These are phyloP conservation scores for Pyricularia grisea DNA, from an alignment of 2,329 filamentous ascomycete species.

Conservation along the genomic window DNA sequence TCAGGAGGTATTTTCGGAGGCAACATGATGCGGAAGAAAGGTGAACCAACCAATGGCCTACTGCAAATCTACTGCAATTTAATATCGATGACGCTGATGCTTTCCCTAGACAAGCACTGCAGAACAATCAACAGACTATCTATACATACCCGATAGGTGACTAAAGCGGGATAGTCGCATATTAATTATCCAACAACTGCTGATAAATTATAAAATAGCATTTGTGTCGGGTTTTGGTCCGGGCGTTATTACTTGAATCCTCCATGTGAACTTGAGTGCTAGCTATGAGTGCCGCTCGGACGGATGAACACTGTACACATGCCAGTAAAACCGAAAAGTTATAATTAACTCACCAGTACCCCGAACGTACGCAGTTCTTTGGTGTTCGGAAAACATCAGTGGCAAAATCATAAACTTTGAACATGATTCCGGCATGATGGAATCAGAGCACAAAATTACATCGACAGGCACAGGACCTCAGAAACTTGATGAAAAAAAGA, in stretches of 20 bases:
- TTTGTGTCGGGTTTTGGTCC: not conserved
- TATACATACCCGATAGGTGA: not conserved
- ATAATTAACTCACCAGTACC: not conserved
- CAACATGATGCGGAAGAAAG: not conserved
- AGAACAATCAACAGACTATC: not conserved
- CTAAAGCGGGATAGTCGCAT: not conserved
- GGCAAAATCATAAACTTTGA: not conserved
- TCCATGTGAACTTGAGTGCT: not conserved
- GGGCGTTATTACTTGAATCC: not conserved
- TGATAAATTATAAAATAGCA: not conserved
- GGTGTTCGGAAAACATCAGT: not conserved
- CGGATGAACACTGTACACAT: not conserved
- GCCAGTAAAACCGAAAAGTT: not conserved
- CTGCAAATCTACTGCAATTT: not conserved
- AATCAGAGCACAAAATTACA: not conserved
- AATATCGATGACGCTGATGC: not conserved
- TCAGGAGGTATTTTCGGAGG: not conserved
- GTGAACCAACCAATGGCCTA: not conserved
- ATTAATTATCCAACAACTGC: not conserved
- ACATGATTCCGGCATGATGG: not conserved
- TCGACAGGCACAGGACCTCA: not conserved
- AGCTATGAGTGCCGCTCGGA: not conserved
- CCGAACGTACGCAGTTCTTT: not conserved
- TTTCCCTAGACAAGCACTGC: not conserved
- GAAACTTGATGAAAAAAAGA: not conserved